Evolutionary conservation across 2,329 filamentous ascomycete genomes (phyloP).

Genomic region (Colletotrichum theobromicola): DNA sequence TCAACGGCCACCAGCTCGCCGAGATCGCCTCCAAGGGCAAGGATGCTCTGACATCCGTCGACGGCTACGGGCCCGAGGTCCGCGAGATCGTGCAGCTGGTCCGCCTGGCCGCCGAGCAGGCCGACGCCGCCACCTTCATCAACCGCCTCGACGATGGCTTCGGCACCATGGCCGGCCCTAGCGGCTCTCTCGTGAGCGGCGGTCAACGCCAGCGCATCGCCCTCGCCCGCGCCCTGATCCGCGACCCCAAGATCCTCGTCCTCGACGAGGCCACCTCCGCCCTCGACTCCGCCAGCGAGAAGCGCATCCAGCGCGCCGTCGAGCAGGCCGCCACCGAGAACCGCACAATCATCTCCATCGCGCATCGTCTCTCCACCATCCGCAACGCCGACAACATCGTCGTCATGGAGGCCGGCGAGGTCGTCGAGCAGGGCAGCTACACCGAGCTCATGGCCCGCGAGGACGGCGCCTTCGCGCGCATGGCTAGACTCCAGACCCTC

Average conservation of each 20-base stretch:
- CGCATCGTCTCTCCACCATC: conserved; percentile 66
- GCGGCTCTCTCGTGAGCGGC: conserved; percentile 52
- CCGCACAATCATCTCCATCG: conserved; percentile 70
- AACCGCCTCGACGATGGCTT: conserved; percentile 52
- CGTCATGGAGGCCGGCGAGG: conserved; percentile 64
- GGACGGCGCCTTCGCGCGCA: conserved; percentile 35
- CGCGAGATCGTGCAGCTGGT: conserved; percentile 52
- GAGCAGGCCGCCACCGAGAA: conserved; percentile 42
- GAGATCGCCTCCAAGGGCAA: conserved; percentile 43
- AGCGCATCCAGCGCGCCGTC: conserved; percentile 47
- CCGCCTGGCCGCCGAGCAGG: conserved; percentile 52
- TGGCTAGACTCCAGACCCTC: conserved; percentile 28
- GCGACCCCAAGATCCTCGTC: conserved; percentile 52
- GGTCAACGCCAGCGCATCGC: conserved; percentile 59
- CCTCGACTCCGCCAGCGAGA: conserved; percentile 55
- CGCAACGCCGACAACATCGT: conserved; percentile 71
- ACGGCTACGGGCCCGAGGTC: conserved; percentile 24
- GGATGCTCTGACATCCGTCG: conserved; percentile 24
- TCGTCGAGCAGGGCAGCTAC: conserved; percentile 70
- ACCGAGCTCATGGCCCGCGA: conserved; percentile 57
- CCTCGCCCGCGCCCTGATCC: conserved; percentile 54
- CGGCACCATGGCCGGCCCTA: conserved; percentile 49
- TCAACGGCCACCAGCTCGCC: conserved; percentile 48
- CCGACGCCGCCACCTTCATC: conserved; percentile 60
- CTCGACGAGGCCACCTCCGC: conserved; percentile 60